phyloP scores from a whole-genome alignment of 2,329 filamentous ascomycete species.

The Cladophialophora exuberans region DNA sequence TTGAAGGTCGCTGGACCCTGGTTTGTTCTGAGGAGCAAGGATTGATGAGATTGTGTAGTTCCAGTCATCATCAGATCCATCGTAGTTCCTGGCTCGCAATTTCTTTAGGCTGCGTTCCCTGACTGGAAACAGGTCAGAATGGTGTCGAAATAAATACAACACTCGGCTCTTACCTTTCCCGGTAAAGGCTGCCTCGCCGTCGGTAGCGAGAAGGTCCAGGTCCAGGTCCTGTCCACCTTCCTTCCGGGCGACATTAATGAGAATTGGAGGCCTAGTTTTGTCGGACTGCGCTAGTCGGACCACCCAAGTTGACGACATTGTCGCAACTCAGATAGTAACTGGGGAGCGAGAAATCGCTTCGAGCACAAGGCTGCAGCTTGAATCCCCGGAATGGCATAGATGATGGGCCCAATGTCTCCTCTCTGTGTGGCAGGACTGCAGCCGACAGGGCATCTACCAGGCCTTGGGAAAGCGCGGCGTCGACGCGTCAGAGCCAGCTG shows the following conservation, averaged over 20 bases:
- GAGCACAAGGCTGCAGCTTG: no score
- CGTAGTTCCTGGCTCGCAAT: slow-evolving; percentile 47
- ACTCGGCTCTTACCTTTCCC: slow-evolving; percentile 42
- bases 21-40: slow-evolving; percentile 32
- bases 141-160: background rate
- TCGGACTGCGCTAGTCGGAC: slow-evolving; percentile 23
- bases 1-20: slow-evolving; percentile 8
- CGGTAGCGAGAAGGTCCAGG: slow-evolving; percentile 60
- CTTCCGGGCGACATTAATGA: slow-evolving; percentile 53
- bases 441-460: no score
- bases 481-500: background rate
- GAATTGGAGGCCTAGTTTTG: slow-evolving; percentile 38
- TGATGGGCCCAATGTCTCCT: no score
- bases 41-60: slow-evolving; percentile 40
- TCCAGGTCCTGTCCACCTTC: slow-evolving; percentile 46
- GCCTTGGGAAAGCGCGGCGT: no score
- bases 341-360: background rate
- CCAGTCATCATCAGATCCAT: slow-evolving; percentile 50
- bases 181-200: slow-evolving; percentile 59
- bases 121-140: slow-evolving; percentile 38
- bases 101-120: slow-evolving; percentile 41
- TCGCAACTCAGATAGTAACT: background rate
- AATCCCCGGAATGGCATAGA: no score
- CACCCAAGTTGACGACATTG: slow-evolving; percentile 22
- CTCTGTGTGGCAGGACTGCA: no score